Percentiles rank a stretch among this genome's conserved stretches.
Evolutionary conservation across 768 basidiomycete species (phyloP).

Genomic region (Sporobolomyces phaffii): DNA sequence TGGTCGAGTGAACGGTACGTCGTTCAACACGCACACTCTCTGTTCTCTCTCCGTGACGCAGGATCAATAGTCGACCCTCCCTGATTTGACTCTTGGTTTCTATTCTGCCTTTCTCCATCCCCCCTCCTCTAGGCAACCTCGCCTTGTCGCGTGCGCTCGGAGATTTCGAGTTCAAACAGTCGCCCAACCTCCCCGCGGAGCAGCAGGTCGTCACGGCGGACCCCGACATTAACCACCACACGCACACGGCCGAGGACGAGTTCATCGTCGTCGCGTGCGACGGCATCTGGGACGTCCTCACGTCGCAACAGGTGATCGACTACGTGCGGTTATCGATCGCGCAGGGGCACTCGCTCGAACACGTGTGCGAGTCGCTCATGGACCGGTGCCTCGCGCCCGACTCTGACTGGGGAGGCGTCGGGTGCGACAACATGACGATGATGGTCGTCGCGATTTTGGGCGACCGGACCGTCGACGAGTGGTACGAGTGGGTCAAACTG

Average conservation of each 20-base stretch:
- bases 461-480: slow-evolving; percentile 81
- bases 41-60: no score
- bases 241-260: slow-evolving; percentile 81
- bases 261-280: slow-evolving; percentile 96
- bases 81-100: no score
- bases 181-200: slow-evolving; percentile 69
- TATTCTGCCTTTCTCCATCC: slow-evolving; percentile 41
- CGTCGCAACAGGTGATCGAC: slow-evolving; percentile 86
- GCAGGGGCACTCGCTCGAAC: slow-evolving; percentile 66
- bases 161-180: slow-evolving; percentile 99
- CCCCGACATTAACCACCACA: slow-evolving; percentile 80
- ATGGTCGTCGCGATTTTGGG: slow-evolving; percentile 80
- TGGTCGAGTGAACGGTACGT: slow-evolving; percentile 86
- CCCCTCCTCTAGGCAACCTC: slow-evolving; percentile 70
- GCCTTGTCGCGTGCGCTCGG: slow-evolving; percentile 90
- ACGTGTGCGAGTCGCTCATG: slow-evolving; percentile 84
- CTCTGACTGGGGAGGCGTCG: slow-evolving; percentile 84
- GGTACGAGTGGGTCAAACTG: slow-evolving; percentile 82
- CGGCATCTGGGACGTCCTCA: slow-evolving; percentile 97
- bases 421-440: slow-evolving; percentile 99
- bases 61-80: no score
- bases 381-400: slow-evolving; percentile 91
- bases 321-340: slow-evolving; percentile 75
- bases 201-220: slow-evolving; percentile 90
- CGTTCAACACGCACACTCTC: no score